These are phyloP conservation scores for Haematococcus lacustris DNA, from an alignment of 139 green algal species.

Conservation along the genomic window DNA sequence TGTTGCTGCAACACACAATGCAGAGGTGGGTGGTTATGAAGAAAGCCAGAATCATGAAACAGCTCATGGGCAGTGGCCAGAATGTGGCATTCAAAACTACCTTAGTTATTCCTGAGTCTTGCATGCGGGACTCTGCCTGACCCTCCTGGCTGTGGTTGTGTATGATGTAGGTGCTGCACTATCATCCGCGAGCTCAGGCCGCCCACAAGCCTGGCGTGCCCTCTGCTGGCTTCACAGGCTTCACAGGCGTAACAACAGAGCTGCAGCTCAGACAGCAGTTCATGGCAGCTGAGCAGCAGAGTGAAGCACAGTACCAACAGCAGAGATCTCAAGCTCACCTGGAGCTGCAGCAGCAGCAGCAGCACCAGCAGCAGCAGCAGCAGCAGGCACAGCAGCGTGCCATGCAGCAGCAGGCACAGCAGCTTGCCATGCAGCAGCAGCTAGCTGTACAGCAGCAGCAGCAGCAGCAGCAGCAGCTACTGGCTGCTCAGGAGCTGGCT, in stretches of 20 bases:
- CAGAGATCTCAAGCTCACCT: too few species aligned
- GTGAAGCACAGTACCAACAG: too few species aligned
- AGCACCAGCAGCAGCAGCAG: background rate
- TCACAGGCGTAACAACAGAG: background rate
- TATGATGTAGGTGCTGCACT: background rate
- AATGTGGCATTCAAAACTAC: background rate
- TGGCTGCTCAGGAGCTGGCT: too few species aligned
- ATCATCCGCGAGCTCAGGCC: background rate
- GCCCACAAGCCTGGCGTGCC: background rate
- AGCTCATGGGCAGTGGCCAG: background rate
- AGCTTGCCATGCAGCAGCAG: background rate
- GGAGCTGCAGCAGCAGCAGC: too few species aligned
- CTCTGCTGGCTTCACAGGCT: too few species aligned
- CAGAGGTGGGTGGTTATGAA: too few species aligned
- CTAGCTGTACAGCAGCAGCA: too few species aligned
- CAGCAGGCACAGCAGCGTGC: background rate
- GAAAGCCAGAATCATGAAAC: too few species aligned
- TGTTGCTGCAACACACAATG: background rate
- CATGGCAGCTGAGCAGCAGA: background rate
- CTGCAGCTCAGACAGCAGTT: background rate
- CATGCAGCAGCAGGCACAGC: background rate
- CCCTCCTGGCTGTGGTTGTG: background rate
- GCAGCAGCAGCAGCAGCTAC: too few species aligned
- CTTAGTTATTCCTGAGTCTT: background rate
- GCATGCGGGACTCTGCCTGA: background rate